Conservation (phyloP, 495 filamentous ascomycete species). For the Penicillium manginii region DNA sequence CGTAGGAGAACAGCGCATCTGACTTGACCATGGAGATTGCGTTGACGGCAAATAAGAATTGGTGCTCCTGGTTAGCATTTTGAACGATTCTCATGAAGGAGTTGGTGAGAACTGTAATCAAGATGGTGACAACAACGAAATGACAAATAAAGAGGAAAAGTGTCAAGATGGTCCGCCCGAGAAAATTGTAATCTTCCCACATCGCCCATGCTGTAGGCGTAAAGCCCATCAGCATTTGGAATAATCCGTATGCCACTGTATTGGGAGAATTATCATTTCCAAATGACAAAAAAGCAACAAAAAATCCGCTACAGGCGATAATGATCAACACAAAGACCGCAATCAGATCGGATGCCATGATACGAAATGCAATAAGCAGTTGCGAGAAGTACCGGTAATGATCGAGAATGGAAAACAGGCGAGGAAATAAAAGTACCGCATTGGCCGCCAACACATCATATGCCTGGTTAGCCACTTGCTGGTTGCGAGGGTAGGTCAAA, state of each 20-base stretch:
- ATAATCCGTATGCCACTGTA: conserved; percentile 80
- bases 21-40: conserved; percentile 97
- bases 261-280: conserved; percentile 62
- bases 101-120: conserved; percentile 91
- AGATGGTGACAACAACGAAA: conserved; percentile 89
- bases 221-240: conserved; percentile 91
- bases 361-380: conserved; percentile 85
- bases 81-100: conserved; percentile 92
- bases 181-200: conserved; percentile 77
- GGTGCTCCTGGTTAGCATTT: conserved; percentile 90
- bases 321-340: conserved; percentile 82
- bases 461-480: conserved; percentile 72
- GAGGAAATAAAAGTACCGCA: conserved; percentile 84
- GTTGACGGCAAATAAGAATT: conserved; percentile 92
- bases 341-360: conserved; percentile 87
- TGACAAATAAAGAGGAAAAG: conserved; percentile 92
- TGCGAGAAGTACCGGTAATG: conserved; percentile 96
- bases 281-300: conserved; percentile 88
- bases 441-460: conserved; percentile 91
- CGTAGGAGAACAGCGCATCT: conserved; percentile 88
- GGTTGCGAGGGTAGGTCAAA: conserved; percentile 65
- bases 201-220: conserved; percentile 72
- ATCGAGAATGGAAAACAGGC: conserved; percentile 88
- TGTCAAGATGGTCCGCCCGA: conserved; percentile 75
- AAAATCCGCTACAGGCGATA: conserved; percentile 89